Evolutionary conservation across 306 rosid genomes (phyloP).

Genomic region (Vigna radiata): DNA sequence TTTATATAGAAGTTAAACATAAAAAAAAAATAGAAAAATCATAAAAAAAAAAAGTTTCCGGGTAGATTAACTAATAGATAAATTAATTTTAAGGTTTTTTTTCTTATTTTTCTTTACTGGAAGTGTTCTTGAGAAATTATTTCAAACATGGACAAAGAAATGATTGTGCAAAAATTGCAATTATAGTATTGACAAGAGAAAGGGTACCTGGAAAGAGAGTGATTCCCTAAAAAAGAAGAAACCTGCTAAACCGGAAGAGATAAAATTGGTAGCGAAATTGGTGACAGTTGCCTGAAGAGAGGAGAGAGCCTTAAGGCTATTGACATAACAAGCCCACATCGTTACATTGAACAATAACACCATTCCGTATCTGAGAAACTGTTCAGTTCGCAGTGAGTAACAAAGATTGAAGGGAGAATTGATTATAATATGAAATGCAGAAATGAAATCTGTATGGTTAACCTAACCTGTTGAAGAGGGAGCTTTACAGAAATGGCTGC

Average conservation of each 20-base stretch:
- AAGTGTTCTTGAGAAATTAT: too few species aligned
- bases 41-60: too few species aligned
- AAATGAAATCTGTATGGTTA: not conserved
- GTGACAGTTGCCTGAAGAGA: constrained; percentile 93
- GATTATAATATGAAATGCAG: not conserved
- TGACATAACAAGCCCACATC: constrained; percentile 91
- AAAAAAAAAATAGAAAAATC: too few species aligned
- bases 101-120: too few species aligned
- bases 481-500: constrained; percentile 50
- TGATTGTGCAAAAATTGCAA: not conserved
- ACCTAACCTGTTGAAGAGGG: constrained; percentile 30
- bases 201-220: constrained; percentile 68
- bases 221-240: constrained; percentile 73
- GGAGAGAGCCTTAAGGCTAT: constrained; percentile 83
- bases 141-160: too few species aligned
- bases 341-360: constrained; percentile 71
- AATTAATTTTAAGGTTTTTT: too few species aligned
- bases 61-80: too few species aligned
- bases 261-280: constrained; percentile 87
- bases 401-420: not conserved
- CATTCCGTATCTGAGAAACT: constrained; percentile 65
- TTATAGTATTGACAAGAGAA: not conserved
- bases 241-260: constrained; percentile 86
- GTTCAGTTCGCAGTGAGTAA: constrained; percentile 17
- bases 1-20: too few species aligned